Evolutionary conservation across 225 moss, liverwort and hornwort species (phyloP).

Genomic region (Anthoceros angustus): DNA sequence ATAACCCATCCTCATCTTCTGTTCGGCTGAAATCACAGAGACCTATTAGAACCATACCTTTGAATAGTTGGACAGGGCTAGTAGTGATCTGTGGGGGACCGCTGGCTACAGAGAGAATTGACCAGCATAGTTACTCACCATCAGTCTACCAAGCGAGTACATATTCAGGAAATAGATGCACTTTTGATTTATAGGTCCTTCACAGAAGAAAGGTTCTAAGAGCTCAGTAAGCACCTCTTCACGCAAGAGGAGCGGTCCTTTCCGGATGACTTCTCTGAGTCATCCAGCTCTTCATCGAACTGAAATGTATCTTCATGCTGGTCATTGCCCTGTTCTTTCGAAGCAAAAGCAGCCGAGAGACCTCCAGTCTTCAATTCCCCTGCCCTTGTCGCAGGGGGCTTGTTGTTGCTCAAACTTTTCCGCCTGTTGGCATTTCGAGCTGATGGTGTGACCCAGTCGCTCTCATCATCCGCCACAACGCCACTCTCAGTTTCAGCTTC

Average conservation of each 20-base stretch:
- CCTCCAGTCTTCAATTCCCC: constrained; percentile 57
- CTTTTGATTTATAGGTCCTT: neutral
- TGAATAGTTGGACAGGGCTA: too few relatives aligned
- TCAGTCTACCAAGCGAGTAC: neutral
- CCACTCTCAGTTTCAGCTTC: constrained; percentile 38
- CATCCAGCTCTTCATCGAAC: constrained; percentile 88
- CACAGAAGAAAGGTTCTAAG: constrained; percentile 1
- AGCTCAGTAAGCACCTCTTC: constrained; percentile 26
- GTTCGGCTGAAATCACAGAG: constrained; percentile 31
- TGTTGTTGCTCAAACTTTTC: constrained; percentile 54
- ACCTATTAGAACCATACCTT: constrained; percentile 4
- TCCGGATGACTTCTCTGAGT: constrained; percentile 32
- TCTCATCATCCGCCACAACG: constrained; percentile 39
- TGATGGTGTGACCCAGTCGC: constrained; percentile 60
- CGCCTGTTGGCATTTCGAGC: constrained; percentile 34
- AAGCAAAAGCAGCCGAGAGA: constrained; percentile 64
- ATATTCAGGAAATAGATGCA: neutral
- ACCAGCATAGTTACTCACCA: neutral
- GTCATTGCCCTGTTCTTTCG: constrained; percentile 20
- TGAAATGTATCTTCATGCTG: constrained; percentile 69
- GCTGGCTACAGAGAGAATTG: too few relatives aligned
- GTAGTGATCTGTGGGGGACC: too few relatives aligned
- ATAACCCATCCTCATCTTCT: constrained; percentile 66
- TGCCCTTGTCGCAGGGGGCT: constrained; percentile 45
- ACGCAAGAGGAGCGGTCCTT: constrained; percentile 28